Evolutionary conservation across 805 yeast species (phyloP).

Genomic region (Starmerella apis): DNA sequence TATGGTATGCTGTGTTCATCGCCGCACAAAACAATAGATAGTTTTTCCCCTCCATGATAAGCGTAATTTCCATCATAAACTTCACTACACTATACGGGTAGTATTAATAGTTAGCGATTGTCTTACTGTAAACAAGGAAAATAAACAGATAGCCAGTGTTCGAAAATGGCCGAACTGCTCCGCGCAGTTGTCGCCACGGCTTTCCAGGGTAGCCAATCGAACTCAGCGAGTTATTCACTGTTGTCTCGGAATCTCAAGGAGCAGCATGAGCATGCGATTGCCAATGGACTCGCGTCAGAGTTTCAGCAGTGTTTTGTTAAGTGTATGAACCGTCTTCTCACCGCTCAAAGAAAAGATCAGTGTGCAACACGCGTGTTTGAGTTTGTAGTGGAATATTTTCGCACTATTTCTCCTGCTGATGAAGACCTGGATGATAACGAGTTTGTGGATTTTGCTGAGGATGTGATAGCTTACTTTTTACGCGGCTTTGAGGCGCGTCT

Average conservation of each 20-base stretch:
- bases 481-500: conserved; percentile 70
- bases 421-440: conserved; percentile 37
- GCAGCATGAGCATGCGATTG: conserved; percentile 11
- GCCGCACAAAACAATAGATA: no score
- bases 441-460: conserved; percentile 15
- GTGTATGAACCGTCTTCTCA: conserved; percentile 53
- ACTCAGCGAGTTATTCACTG: conserved; percentile 7
- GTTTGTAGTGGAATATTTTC: conserved; percentile 74
- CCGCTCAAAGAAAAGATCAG: conserved; percentile 82
- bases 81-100: no score
- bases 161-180: neutral
- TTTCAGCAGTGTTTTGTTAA: conserved; percentile 54
- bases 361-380: conserved; percentile 80
- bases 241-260: conserved; percentile 11
- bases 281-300: conserved; percentile 22
- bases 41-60: no score
- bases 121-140: neutral
- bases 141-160: neutral
- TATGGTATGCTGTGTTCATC: no score
- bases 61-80: no score
- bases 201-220: conserved; percentile 21
- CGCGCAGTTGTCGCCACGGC: conserved; percentile 11
- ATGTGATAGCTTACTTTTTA: conserved; percentile 33
- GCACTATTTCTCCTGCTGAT: conserved; percentile 57
- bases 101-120: no score